These are phyloP conservation scores for Purshia tridentata DNA, from an alignment of 306 rosid species.

Conservation along the genomic window DNA sequence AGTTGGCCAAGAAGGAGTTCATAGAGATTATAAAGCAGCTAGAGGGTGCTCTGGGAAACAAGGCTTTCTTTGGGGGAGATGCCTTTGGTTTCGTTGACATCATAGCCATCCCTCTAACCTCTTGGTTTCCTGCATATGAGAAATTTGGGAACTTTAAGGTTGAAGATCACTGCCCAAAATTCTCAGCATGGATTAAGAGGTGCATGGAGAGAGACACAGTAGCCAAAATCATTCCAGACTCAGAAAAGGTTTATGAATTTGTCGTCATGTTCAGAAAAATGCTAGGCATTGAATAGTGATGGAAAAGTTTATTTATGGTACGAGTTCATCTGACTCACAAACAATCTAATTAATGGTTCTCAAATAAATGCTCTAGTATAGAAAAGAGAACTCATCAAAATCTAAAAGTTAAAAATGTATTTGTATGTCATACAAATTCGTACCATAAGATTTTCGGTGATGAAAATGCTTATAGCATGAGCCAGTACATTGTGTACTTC, in stretches of 20 bases:
- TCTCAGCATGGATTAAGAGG: constrained; percentile 64
- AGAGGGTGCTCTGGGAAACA: constrained; percentile 59
- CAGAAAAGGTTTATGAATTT: constrained; percentile 52
- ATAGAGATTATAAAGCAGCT: constrained; percentile 51
- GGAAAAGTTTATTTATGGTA: no score
- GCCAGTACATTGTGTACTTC: no score
- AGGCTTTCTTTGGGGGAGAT: constrained; percentile 55
- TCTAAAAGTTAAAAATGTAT: no score
- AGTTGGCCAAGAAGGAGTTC: constrained; percentile 51
- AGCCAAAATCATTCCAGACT: constrained; percentile 44
- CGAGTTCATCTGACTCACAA: background rate
- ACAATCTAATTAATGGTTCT: background rate
- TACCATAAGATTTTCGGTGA: no score
- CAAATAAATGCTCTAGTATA: no score
- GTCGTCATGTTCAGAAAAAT: constrained; percentile 25
- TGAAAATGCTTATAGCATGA: no score
- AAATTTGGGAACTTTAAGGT: constrained; percentile 55
- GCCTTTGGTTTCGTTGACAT: constrained; percentile 60
- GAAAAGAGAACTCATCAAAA: no score
- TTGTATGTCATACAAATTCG: no score
- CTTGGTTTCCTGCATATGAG: constrained; percentile 69
- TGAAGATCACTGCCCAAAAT: constrained; percentile 52
- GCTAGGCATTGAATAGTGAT: no score
- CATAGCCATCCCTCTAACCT: constrained; percentile 40
- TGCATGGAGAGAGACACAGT: constrained; percentile 43